Percentiles rank a stretch among this genome's conserved stretches.
Evolutionary conservation across 2,329 filamentous ascomycete genomes (phyloP).

Genomic region (Pseudogymnoascus sp.): DNA sequence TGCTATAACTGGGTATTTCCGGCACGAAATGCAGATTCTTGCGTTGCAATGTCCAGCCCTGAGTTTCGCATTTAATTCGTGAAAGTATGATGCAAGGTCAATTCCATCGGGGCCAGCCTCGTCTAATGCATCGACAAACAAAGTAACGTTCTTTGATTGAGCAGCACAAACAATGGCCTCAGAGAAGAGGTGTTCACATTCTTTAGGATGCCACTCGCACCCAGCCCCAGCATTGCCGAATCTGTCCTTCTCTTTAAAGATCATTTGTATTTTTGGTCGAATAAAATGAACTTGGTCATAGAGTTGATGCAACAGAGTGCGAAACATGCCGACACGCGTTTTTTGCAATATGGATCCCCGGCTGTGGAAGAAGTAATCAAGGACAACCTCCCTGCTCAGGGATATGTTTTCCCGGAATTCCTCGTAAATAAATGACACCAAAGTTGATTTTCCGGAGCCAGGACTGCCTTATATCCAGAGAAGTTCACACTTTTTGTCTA

Average conservation of each 20-base stretch:
- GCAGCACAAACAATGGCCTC: neutral
- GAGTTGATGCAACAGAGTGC: constrained; percentile 29
- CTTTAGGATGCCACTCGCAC: constrained; percentile 13
- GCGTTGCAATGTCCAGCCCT: neutral
- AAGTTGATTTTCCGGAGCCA: constrained; percentile 33
- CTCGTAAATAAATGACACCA: constrained; percentile 29
- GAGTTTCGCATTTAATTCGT: constrained; percentile 10
- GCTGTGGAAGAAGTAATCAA: constrained; percentile 32
- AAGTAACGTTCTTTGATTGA: constrained; percentile 9
- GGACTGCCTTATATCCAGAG: constrained; percentile 35
- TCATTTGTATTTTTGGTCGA: neutral
- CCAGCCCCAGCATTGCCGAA: constrained; percentile 10
- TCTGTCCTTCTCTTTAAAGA: constrained; percentile 12
- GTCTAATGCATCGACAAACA: constrained; percentile 23
- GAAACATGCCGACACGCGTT: constrained; percentile 28
- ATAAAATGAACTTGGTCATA: constrained; percentile 9
- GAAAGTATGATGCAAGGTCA: constrained; percentile 14
- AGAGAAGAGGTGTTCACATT: constrained; percentile 9
- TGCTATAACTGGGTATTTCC: constrained; percentile 12
- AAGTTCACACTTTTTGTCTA: constrained; percentile 13
- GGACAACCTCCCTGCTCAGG: constrained; percentile 13
- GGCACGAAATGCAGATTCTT: constrained; percentile 17
- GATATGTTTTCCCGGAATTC: constrained; percentile 14
- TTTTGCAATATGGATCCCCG: constrained; percentile 28
- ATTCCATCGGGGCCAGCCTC: constrained; percentile 17